phyloP scores from a whole-genome alignment of 257 asterid species.

The Datura wrightii region DNA sequence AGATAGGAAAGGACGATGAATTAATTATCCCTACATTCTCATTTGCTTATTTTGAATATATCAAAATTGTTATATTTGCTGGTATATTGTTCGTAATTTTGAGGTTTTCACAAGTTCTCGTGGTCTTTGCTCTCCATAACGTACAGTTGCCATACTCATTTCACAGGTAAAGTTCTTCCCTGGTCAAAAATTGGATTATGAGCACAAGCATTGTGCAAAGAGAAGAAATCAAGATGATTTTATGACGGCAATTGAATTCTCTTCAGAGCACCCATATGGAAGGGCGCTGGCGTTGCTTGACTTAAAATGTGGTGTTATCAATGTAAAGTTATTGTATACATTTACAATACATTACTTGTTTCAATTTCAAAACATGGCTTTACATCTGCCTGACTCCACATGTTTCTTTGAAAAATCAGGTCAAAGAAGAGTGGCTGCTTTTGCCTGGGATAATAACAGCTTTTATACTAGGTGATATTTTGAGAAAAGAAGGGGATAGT shows the following conservation, averaged over 20 bases:
- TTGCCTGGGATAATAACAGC: constrained; percentile 60
- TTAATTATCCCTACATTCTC: not conserved
- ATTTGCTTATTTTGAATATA: not conserved
- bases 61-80: not conserved
- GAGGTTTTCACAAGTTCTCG: not conserved
- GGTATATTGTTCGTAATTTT: not conserved
- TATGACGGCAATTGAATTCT: constrained; percentile 79
- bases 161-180: constrained; percentile 75
- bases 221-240: constrained; percentile 54
- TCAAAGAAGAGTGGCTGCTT: constrained; percentile 78
- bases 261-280: constrained; percentile 80
- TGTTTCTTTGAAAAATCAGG: constrained; percentile 51
- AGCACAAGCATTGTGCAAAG: constrained; percentile 60
- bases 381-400: constrained; percentile 13
- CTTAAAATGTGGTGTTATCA: constrained; percentile 62
- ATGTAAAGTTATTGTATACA: constrained; percentile 49
- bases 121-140: constrained; percentile 5
- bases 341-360: constrained; percentile 4
- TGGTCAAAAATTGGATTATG: constrained; percentile 88
- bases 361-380: constrained; percentile 17
- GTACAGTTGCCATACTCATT: not conserved
- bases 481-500: constrained; percentile 61
- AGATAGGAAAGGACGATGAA: not conserved
- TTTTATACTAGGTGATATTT: constrained; percentile 59
- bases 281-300: constrained; percentile 74